Conservation (phyloP, 306 rosid species). For the Quercus rubra region DNA sequence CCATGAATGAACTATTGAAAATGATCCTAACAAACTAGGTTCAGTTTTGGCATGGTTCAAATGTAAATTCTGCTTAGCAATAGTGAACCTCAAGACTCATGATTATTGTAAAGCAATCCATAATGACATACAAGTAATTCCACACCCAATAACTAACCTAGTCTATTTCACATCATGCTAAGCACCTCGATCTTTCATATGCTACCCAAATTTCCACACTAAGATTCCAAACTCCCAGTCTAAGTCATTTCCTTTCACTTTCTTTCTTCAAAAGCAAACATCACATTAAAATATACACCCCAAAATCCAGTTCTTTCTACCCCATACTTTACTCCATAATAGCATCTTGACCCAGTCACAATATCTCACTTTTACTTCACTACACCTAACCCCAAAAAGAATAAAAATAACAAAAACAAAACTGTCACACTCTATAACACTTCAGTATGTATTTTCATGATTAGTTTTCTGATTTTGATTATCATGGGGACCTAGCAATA, state of each 20-base stretch:
- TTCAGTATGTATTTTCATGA: no score
- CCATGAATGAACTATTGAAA: neutral
- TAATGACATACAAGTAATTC: no score
- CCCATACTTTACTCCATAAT: slow-evolving; percentile 9
- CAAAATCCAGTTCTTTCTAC: neutral
- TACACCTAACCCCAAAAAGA: neutral
- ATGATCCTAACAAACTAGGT: neutral
- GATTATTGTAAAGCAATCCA: no score
- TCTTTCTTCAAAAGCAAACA: slow-evolving; percentile 20
- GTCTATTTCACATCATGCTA: no score
- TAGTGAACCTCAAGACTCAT: neutral
- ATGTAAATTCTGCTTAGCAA: neutral
- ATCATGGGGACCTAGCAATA: no score
- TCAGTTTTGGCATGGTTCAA: neutral
- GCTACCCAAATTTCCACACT: neutral
- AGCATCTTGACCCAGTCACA: neutral
- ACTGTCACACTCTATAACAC: no score
- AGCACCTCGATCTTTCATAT: no score
- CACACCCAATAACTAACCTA: no score
- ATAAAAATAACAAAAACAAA: no score
- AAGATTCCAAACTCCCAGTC: slow-evolving; percentile 19
- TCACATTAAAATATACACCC: neutral
- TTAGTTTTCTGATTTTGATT: no score
- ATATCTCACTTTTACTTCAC: slow-evolving; percentile 14
- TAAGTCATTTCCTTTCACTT: neutral